phyloP scores from a whole-genome alignment of 2,329 filamentous ascomycete species.

The Lasiodiplodia hormozganensis region DNA sequence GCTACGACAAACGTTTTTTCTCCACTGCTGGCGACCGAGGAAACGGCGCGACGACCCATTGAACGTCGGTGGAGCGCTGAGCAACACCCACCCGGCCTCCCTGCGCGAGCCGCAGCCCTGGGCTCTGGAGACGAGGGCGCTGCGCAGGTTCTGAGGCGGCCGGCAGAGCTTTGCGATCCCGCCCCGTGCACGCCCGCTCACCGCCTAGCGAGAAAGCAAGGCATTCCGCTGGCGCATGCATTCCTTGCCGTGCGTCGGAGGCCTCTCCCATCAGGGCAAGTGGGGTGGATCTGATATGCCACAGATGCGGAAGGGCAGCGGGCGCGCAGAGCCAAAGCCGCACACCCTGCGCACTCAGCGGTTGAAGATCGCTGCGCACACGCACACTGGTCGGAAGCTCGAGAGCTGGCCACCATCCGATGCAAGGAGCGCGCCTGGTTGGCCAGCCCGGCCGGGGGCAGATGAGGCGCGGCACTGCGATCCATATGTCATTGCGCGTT shows the following conservation, averaged over 20 bases:
- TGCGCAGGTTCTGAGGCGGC: background rate
- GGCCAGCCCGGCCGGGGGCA: slow-evolving; percentile 6
- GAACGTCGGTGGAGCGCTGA: background rate
- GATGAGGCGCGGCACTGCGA: slow-evolving; percentile 24
- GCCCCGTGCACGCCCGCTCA: slow-evolving; percentile 19
- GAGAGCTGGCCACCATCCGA: slow-evolving; percentile 22
- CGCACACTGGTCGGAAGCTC: slow-evolving; percentile 17
- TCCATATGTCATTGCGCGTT: slow-evolving; percentile 24
- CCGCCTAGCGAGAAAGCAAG: slow-evolving; percentile 18
- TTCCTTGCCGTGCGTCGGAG: slow-evolving; percentile 20
- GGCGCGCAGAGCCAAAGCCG: slow-evolving; percentile 14
- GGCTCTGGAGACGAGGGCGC: slow-evolving; percentile 19
- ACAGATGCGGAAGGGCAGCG: slow-evolving; percentile 3
- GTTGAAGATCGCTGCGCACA: slow-evolving; percentile 25
- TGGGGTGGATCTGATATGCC: slow-evolving; percentile 24
- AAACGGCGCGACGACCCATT: slow-evolving; percentile 11
- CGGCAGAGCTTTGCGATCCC: slow-evolving; percentile 8
- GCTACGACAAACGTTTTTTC: slow-evolving; percentile 24
- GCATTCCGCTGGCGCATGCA: slow-evolving; percentile 18
- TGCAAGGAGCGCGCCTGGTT: slow-evolving; percentile 24
- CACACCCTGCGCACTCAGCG: slow-evolving; percentile 14
- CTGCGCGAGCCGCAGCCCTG: slow-evolving; percentile 20
- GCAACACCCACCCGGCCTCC: background rate
- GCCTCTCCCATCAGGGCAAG: slow-evolving; percentile 1
- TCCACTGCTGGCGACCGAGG: slow-evolving; percentile 18